Conservation (phyloP, 1,284 basidiomycete genomes). For the Ceratobasidium theobromae region DNA sequence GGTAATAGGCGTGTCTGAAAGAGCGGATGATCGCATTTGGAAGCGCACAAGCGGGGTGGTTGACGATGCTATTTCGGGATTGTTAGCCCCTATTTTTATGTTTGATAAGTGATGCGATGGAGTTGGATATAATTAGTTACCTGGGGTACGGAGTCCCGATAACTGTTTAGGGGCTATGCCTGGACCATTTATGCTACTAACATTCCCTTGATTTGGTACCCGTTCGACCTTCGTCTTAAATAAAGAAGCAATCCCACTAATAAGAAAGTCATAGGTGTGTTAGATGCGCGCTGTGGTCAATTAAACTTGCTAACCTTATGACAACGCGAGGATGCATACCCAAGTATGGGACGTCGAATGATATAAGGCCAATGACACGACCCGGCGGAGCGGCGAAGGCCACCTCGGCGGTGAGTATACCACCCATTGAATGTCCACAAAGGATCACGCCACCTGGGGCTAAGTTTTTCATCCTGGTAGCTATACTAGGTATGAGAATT, state of each 20-base stretch:
- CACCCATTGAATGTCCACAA: slow-evolving; percentile 58
- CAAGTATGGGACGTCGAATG: slow-evolving; percentile 58
- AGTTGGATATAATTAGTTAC: neutral
- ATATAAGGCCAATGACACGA: slow-evolving; percentile 51
- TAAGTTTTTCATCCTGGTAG: slow-evolving; percentile 53
- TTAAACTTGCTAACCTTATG: slow-evolving; percentile 37
- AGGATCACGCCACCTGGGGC: slow-evolving; percentile 57
- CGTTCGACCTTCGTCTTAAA: slow-evolving; percentile 44
- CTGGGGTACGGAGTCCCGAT: neutral
- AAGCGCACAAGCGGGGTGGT: too few relatives aligned
- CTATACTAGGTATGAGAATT: neutral
- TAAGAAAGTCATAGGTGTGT: neutral
- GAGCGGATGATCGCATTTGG: too few relatives aligned
- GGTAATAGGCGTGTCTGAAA: neutral
- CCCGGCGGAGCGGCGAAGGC: neutral
- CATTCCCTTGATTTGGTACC: neutral
- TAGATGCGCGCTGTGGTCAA: neutral
- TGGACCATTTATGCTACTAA: neutral
- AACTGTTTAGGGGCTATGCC: neutral
- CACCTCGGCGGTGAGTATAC: neutral
- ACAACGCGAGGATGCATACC: slow-evolving; percentile 63
- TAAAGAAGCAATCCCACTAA: slow-evolving; percentile 55
- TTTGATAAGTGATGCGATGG: neutral
- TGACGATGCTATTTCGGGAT: too few relatives aligned
- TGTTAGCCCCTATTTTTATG: too few relatives aligned